Conservation (phyloP, 2,329 filamentous ascomycete genomes). For the Cordyceps pruinosa region DNA sequence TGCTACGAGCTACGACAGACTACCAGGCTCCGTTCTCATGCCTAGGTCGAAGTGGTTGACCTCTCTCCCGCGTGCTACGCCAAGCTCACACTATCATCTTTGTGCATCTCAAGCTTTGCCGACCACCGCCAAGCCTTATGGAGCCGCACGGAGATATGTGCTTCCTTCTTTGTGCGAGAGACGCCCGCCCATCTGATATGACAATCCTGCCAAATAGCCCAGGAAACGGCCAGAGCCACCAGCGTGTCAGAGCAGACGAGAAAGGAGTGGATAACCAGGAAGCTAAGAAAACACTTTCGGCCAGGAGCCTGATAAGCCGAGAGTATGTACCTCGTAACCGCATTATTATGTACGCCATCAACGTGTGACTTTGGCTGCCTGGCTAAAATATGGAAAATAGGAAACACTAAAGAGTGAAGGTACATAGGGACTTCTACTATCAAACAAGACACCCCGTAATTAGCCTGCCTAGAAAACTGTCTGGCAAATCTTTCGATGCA, state of each 20-base stretch:
- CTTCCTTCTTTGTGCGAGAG: neutral
- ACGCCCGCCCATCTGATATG: neutral
- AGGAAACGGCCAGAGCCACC: neutral
- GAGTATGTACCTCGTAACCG: no score
- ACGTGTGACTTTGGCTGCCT: no score
- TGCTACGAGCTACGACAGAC: neutral
- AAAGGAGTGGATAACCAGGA: neutral
- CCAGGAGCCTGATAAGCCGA: no score
- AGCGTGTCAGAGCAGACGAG: neutral
- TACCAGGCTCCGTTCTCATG: neutral
- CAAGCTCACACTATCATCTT: neutral
- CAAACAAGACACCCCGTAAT: neutral
- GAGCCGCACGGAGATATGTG: neutral
- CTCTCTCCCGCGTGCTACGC: neutral
- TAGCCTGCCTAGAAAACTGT: neutral
- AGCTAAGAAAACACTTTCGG: neutral
- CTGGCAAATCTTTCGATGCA: neutral
- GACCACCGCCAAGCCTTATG: neutral
- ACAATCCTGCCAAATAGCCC: neutral
- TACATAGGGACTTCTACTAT: neutral
- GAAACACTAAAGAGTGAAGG: no score
- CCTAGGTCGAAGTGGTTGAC: no score
- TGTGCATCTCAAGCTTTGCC: neutral
- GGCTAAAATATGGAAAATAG: no score
- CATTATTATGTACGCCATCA: no score